Percentiles rank a stretch among this genome's conserved stretches.
phyloP scores from a whole-genome alignment of 768 basidiomycete species.

The Boletus sensibilis region DNA sequence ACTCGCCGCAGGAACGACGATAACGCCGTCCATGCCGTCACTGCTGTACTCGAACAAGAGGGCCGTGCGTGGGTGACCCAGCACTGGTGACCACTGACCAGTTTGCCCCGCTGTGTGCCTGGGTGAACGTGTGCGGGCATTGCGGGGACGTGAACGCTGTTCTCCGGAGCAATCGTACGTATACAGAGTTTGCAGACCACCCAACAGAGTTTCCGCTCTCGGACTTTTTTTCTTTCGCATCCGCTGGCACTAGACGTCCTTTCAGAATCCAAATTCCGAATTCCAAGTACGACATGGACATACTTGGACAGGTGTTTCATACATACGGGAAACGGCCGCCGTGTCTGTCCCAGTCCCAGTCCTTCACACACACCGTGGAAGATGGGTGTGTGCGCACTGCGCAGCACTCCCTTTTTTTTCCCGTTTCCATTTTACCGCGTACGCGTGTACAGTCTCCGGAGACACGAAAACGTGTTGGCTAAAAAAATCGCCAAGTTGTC shows the following conservation, averaged over 20 bases:
- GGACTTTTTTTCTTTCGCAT: neutral
- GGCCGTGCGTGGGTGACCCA: conserved; percentile 4
- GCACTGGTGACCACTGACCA: neutral
- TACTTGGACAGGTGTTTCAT: conserved; percentile 13
- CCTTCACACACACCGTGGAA: neutral
- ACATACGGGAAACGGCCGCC: conserved; percentile 8
- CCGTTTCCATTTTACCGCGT: neutral
- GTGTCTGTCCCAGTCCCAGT: neutral
- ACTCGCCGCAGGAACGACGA: conserved; percentile 4
- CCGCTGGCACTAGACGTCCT: neutral
- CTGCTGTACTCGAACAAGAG: neutral
- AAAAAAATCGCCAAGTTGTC: conserved; percentile 9
- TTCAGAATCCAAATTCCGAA: conserved; percentile 7
- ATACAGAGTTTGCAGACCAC: neutral
- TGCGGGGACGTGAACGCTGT: conserved; percentile 7
- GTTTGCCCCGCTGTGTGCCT: conserved; percentile 3
- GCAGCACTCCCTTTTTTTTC: neutral
- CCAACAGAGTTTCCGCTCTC: neutral
- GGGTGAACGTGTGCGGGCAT: neutral
- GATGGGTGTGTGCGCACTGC: neutral
- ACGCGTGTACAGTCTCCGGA: neutral
- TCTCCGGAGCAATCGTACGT: neutral
- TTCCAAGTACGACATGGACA: neutral
- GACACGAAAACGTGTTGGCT: neutral
- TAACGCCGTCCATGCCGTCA: conserved; percentile 13